Evolutionary conservation across 2,329 filamentous ascomycete genomes (phyloP).

Genomic region (Talaromyces sp.): DNA sequence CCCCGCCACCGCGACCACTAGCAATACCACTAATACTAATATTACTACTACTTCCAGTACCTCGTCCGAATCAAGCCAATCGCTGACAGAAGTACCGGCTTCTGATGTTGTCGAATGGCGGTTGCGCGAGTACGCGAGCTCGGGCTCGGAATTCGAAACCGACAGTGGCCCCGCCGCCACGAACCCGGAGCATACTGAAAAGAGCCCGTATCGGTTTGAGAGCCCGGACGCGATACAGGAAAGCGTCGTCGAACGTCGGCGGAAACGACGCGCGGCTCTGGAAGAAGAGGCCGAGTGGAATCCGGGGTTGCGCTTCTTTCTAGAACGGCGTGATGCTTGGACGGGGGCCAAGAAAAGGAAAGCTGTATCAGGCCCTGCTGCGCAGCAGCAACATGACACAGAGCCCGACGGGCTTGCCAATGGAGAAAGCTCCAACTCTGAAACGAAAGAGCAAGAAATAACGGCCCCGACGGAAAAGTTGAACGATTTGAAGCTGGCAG

Average conservation of each 20-base stretch:
- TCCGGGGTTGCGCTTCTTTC: conserved; percentile 73
- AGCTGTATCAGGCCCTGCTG: neutral
- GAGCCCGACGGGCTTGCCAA: neutral
- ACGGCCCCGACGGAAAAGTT: neutral
- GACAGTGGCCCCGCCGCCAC: conserved; percentile 17
- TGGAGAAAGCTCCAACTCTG: neutral
- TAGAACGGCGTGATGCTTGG: conserved; percentile 75
- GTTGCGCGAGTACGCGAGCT: conserved; percentile 32
- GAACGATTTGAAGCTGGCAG: neutral
- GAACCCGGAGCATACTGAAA: conserved; percentile 10
- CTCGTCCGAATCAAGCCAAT: neutral
- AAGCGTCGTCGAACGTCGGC: conserved; percentile 46
- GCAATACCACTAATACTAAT: neutral
- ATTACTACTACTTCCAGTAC: neutral
- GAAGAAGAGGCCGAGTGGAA: conserved; percentile 72
- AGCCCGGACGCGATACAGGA: conserved; percentile 35
- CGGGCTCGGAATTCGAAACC: conserved; percentile 25
- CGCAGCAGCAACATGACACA: neutral
- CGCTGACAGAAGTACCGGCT: conserved; percentile 1
- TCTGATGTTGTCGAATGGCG: conserved; percentile 31
- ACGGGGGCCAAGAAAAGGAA: conserved; percentile 57
- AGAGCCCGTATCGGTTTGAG: conserved; percentile 31
- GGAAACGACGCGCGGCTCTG: conserved; percentile 53
- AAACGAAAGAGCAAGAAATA: neutral
- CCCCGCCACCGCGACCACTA: conserved; percentile 14